These are phyloP conservation scores for Cichorium intybus DNA, from an alignment of 140 eudicot species.

Conservation along the genomic window DNA sequence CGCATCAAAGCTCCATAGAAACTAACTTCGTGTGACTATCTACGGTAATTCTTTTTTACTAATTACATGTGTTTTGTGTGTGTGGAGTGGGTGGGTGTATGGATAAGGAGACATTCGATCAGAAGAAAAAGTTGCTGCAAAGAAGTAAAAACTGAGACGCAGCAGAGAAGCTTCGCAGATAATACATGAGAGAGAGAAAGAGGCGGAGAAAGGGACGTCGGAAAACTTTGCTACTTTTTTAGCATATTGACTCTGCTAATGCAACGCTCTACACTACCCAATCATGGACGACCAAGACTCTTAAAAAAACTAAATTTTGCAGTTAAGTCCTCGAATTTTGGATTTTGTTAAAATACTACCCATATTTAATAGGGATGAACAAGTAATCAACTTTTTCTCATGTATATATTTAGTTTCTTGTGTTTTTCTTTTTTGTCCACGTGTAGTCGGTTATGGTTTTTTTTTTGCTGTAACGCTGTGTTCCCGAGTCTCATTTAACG, in stretches of 20 bases:
- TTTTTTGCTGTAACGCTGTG: too few species aligned
- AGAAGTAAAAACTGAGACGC: background rate
- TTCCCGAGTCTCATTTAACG: too few species aligned
- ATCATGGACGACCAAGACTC: background rate
- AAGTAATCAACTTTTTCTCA: background rate
- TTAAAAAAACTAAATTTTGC: background rate
- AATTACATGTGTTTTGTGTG: background rate
- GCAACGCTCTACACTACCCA: slow-evolving; percentile 10
- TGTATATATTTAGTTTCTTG: too few species aligned
- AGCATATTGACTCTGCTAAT: slow-evolving; percentile 21
- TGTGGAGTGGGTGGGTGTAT: background rate
- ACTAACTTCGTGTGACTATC: background rate
- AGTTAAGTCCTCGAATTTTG: background rate
- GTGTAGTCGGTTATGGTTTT: too few species aligned
- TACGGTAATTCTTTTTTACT: background rate
- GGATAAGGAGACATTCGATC: slow-evolving; percentile 16
- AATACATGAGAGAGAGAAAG: slow-evolving; percentile 13
- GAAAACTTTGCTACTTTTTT: slow-evolving; percentile 6
- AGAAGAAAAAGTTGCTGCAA: slow-evolving; percentile 6
- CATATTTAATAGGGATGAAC: background rate
- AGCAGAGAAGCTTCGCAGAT: slow-evolving; percentile 4
- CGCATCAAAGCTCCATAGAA: slow-evolving; percentile 11
- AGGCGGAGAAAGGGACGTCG: slow-evolving; percentile 9
- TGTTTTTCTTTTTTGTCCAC: too few species aligned
- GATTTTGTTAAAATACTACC: background rate